Percentiles rank a stretch among this genome's conserved stretches.
Conservation (phyloP, 2,329 filamentous ascomycete genomes). For the Gaeumannomyces tritici region DNA sequence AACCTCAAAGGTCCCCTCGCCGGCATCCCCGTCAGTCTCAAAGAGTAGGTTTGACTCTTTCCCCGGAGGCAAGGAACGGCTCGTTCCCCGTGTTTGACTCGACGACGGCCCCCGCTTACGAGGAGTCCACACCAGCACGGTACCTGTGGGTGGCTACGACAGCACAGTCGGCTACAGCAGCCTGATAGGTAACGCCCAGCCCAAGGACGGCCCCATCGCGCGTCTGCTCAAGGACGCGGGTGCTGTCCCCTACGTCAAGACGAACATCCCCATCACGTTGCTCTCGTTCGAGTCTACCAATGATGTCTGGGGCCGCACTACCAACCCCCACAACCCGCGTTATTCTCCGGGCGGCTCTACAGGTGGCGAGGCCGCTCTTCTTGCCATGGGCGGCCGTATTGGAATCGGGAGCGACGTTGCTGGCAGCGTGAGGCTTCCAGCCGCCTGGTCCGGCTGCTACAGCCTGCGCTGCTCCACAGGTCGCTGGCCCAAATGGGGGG, state of each 20-base stretch:
- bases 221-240: constrained; percentile 77
- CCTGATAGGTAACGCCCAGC: constrained; percentile 54
- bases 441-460: constrained; percentile 86
- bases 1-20: constrained; percentile 77
- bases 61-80: neutral
- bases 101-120: neutral
- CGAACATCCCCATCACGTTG: constrained; percentile 77
- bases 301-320: constrained; percentile 70
- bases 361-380: constrained; percentile 72
- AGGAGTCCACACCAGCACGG: constrained; percentile 25
- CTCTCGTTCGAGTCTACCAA: constrained; percentile 76
- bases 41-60: constrained; percentile 36
- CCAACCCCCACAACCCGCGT: constrained; percentile 72
- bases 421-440: constrained; percentile 76
- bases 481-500: constrained; percentile 78
- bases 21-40: constrained; percentile 78
- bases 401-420: constrained; percentile 88
- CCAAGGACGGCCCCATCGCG: constrained; percentile 62
- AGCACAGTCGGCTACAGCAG: constrained; percentile 71
- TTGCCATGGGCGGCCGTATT: constrained; percentile 76
- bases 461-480: constrained; percentile 80
- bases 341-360: constrained; percentile 88
- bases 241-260: constrained; percentile 88
- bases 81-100: neutral
- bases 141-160: constrained; percentile 77